Percentiles rank a stretch among this genome's conserved stretches.
Evolutionary conservation across 164 flowering plant genomes (phyloP).

Genomic region (Paratinospora sagittata): DNA sequence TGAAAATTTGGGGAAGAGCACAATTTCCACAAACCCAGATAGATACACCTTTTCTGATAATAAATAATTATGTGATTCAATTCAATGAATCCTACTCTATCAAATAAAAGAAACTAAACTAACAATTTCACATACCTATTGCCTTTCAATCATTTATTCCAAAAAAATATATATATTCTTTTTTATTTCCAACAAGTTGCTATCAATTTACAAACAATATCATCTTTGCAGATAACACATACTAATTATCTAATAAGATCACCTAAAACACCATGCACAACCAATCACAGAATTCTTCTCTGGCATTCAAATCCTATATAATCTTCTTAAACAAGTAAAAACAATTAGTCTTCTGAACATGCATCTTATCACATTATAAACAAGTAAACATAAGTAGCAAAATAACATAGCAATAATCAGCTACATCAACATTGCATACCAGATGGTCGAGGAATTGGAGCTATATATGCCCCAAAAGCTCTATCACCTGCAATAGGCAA

Average conservation of each 20-base stretch:
- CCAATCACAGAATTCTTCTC: neutral
- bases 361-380: neutral
- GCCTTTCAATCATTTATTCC: too few relatives aligned
- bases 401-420: too few relatives aligned
- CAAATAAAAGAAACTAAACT: neutral
- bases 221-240: neutral
- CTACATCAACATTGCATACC: too few relatives aligned
- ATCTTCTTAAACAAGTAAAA: neutral
- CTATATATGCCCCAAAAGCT: constrained; percentile 80
- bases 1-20: neutral
- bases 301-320: neutral
- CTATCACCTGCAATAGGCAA: constrained; percentile 49
- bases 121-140: too few relatives aligned
- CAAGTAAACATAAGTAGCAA: too few relatives aligned
- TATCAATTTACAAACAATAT: neutral
- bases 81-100: neutral
- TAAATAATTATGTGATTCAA: neutral
- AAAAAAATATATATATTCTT: too few relatives aligned
- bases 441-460: constrained; percentile 45
- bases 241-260: neutral
- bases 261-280: neutral
- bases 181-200: neutral
- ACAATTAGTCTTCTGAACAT: neutral
- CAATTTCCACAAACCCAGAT: neutral
- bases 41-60: too few relatives aligned